A percentile compares a stretch with the other conserved stretches of the same genome.
These are phyloP conservation scores for Conringia planisiliqua DNA, from an alignment of 345 rosid species.

Conservation along the genomic window DNA sequence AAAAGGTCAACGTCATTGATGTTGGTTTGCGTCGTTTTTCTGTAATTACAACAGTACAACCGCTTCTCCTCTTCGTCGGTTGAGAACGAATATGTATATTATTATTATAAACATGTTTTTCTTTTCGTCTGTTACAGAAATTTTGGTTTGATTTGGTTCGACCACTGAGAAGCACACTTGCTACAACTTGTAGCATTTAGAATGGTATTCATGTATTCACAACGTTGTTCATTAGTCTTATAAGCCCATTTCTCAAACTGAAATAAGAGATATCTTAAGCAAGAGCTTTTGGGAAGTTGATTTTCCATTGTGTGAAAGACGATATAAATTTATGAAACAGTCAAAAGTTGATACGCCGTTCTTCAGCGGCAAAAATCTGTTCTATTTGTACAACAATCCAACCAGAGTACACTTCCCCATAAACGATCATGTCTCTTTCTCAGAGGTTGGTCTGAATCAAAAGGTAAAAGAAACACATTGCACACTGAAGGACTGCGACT, in stretches of 20 bases:
- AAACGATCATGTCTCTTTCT: slow-evolving; percentile 31
- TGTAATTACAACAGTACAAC: not conserved
- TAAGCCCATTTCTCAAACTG: not conserved
- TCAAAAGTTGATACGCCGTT: not conserved
- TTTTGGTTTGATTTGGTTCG: not conserved
- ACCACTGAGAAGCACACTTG: not conserved
- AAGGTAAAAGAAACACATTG: slow-evolving; percentile 18
- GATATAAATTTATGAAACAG: not conserved
- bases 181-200: not conserved
- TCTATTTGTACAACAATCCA: slow-evolving; percentile 67
- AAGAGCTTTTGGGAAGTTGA: not conserved
- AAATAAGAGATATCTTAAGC: not conserved
- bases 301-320: not conserved
- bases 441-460: slow-evolving; percentile 28
- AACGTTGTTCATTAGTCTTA: not conserved
- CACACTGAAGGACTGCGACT: slow-evolving; percentile 6
- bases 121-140: not conserved
- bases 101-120: not conserved
- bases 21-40: not conserved
- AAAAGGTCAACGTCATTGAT: not conserved
- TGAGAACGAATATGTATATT: not conserved
- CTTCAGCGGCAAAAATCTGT: slow-evolving; percentile 37
- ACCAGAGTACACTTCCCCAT: slow-evolving; percentile 28
- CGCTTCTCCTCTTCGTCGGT: not conserved
- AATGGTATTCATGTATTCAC: not conserved